phyloP scores from a whole-genome alignment of 1,284 basidiomycete species.

The Rhodotorula sp. region DNA sequence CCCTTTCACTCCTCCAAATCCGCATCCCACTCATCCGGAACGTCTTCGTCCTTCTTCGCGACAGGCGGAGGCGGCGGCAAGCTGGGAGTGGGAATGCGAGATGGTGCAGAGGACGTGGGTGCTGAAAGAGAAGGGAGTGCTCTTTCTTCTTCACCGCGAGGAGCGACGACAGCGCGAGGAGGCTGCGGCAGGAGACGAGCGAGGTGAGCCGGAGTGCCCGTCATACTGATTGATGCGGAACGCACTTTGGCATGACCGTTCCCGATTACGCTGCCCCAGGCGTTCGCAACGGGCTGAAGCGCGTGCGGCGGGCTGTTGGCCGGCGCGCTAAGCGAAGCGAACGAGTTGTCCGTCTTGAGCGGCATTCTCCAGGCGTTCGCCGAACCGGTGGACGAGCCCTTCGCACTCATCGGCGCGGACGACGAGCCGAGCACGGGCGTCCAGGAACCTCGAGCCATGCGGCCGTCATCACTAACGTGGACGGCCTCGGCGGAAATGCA shows the following conservation, averaged over 20 bases:
- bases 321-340: constrained; percentile 14
- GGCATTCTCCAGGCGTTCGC: constrained; percentile 1
- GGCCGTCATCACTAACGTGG: constrained; percentile 28
- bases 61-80: constrained; percentile 6
- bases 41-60: constrained; percentile 11
- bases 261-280: constrained; percentile 19
- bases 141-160: constrained; percentile 19
- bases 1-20: constrained; percentile 1
- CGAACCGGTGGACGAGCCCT: background rate
- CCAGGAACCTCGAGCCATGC: constrained; percentile 32
- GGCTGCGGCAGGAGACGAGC: constrained; percentile 7
- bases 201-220: background rate
- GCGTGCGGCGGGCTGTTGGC: background rate
- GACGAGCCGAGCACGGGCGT: constrained; percentile 28
- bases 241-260: constrained; percentile 22
- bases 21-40: constrained; percentile 36
- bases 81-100: constrained; percentile 11
- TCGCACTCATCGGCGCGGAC: background rate
- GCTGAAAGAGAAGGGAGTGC: background rate
- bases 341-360: constrained; percentile 30
- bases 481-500: constrained; percentile 34
- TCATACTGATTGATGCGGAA: no score
- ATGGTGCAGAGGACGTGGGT: background rate
- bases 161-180: constrained; percentile 35
- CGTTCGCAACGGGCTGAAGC: background rate